phyloP scores from a whole-genome alignment of 2,329 filamentous ascomycete species.

The Penicillium psychrosexuale region DNA sequence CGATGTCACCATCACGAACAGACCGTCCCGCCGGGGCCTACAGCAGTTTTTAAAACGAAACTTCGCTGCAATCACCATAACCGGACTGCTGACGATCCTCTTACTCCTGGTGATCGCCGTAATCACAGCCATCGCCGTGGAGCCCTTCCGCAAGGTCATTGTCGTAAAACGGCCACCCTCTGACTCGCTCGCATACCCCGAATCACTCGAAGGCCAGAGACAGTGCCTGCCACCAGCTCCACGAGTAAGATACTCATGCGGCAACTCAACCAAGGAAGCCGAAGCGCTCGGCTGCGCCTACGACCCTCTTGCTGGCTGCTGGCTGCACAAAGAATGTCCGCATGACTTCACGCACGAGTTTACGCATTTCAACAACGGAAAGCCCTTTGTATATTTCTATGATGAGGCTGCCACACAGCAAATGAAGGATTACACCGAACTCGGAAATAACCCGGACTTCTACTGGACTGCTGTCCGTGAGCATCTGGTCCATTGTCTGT shows the following conservation, averaged over 20 bases:
- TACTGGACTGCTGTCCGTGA: constrained; percentile 12
- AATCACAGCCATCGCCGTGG: constrained; percentile 8
- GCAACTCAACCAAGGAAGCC: constrained; percentile 14
- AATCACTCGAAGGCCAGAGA: constrained; percentile 1
- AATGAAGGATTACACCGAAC: constrained; percentile 14
- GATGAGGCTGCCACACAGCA: constrained; percentile 10
- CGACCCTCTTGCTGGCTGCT: constrained; percentile 16
- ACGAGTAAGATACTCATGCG: constrained; percentile 11
- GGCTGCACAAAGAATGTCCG: constrained; percentile 16
- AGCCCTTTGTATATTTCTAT: constrained; percentile 17
- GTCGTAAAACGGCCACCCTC: neutral
- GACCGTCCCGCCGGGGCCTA: neutral
- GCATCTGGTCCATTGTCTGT: constrained; percentile 15
- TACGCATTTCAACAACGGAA: constrained; percentile 12
- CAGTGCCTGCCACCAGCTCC: constrained; percentile 9
- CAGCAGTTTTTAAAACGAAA: constrained; percentile 7
- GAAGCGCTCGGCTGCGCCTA: constrained; percentile 12
- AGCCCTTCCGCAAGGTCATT: constrained; percentile 7
- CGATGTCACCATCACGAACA: neutral
- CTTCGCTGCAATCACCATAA: constrained; percentile 12
- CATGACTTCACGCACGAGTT: constrained; percentile 14
- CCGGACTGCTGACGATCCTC: constrained; percentile 3
- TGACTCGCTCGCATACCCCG: neutral
- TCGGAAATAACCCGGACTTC: constrained; percentile 7
- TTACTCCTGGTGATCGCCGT: constrained; percentile 6